These are phyloP conservation scores for Rhynchospora pubera DNA, from an alignment of 176 grass and related monocot species.

Conservation along the genomic window DNA sequence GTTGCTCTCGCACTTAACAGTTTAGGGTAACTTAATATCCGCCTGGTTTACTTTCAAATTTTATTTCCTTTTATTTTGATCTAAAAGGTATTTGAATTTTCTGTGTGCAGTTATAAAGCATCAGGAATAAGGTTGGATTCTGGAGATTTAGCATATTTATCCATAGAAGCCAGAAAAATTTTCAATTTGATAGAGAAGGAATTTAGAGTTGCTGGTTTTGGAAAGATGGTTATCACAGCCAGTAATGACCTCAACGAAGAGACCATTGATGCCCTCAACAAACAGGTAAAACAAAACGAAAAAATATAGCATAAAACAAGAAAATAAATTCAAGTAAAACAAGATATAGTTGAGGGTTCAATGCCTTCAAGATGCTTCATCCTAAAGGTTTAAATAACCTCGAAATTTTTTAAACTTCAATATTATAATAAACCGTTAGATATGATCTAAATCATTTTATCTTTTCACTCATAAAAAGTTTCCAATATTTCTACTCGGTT, in stretches of 20 bases:
- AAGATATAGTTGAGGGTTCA: neutral
- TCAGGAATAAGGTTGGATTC: slow-evolving; percentile 97
- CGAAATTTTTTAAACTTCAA: too few species aligned
- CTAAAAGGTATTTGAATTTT: neutral
- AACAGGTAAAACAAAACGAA: slow-evolving; percentile 53
- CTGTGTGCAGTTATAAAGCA: slow-evolving; percentile 72
- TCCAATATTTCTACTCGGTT: too few species aligned
- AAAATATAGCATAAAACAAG: neutral
- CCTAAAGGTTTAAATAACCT: too few species aligned
- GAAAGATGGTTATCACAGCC: slow-evolving; percentile 77
- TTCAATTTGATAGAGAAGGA: slow-evolving; percentile 66
- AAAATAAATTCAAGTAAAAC: slow-evolving; percentile 3
- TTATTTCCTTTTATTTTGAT: neutral
- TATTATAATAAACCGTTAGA: too few species aligned
- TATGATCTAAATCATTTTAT: too few species aligned
- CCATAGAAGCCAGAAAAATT: slow-evolving; percentile 71
- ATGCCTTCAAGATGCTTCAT: too few species aligned
- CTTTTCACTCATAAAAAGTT: too few species aligned
- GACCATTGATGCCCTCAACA: slow-evolving; percentile 96
- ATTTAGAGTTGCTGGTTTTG: slow-evolving; percentile 58
- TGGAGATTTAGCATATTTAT: slow-evolving; percentile 94
- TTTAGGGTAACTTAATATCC: slow-evolving; percentile 63
- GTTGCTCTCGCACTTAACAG: slow-evolving; percentile 88
- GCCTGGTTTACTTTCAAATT: slow-evolving; percentile 2
- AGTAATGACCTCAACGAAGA: slow-evolving; percentile 99